These are phyloP conservation scores for Rhizoclosmatium sp. DNA, from an alignment of 192 early-diverging fungal species.

Conservation along the genomic window DNA sequence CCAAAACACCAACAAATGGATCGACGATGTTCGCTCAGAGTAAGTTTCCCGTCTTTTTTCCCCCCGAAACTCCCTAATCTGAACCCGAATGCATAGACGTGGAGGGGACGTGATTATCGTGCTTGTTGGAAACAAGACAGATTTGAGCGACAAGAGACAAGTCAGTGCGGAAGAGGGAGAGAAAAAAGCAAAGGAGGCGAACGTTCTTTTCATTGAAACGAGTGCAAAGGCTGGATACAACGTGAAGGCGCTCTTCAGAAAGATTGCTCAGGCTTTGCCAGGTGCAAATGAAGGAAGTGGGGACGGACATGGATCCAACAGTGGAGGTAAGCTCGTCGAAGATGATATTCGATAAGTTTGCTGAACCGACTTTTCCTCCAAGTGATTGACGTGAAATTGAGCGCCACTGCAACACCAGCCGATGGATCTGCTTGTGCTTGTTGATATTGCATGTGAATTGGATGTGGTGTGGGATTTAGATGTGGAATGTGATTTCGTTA, in stretches of 20 bases:
- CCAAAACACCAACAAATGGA: constrained; percentile 97
- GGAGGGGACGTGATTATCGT: constrained; percentile 99
- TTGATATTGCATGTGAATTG: constrained; percentile 16
- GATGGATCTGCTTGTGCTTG: constrained; percentile 59
- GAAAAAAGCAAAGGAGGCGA: constrained; percentile 94
- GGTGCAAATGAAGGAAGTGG: constrained; percentile 70
- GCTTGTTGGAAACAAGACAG: constrained; percentile 98
- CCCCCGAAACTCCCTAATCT: neutral
- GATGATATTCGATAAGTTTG: neutral
- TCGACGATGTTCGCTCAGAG: constrained; percentile 98
- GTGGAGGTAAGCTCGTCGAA: constrained; percentile 30
- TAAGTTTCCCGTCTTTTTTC: neutral
- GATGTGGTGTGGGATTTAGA: neutral
- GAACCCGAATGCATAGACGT: constrained; percentile 49
- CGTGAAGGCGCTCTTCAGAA: constrained; percentile 96
- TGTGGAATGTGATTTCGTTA: neutral
- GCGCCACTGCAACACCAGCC: constrained; percentile 40
- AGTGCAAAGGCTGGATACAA: constrained; percentile 99
- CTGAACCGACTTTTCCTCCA: neutral
- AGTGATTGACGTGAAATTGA: constrained; percentile 62
- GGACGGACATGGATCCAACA: constrained; percentile 24
- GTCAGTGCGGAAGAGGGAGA: constrained; percentile 98
- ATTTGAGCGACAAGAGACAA: constrained; percentile 94
- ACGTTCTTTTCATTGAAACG: constrained; percentile 99
- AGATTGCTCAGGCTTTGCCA: constrained; percentile 92